Evolutionary conservation across 2,329 filamentous ascomycete genomes (phyloP), one percentile per base, ranked within the genome.

Genomic region (Fusarium xylarioides): DNA sequence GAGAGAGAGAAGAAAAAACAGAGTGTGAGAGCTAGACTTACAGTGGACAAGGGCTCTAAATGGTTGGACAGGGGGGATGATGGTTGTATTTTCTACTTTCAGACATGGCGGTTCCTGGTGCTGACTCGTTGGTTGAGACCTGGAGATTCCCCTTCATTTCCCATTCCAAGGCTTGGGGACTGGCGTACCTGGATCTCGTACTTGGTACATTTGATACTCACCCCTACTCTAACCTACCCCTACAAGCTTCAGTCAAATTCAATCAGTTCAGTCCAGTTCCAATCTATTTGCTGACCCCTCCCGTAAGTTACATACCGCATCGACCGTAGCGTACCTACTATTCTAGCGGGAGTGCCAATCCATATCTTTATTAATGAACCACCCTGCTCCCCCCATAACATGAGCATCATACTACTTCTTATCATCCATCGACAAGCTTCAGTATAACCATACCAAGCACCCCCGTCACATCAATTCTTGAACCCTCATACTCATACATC

Each of bases 261-360:
- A 14, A 38, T 53, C 19, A 38, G 23, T 38, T 53, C 50, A 38
- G 50, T 23, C 30, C 46, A 37, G 49, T 21, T 67, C 63, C 64
- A 74, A 74, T 75, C 63, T 76, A 70, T 66, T 76, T 75, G 65
- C 74, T 76, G 63, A 75, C 74, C 74, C 74, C 74, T 71, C 69
- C 74, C 74, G 63, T 66, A 57, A 47, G 54, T 47, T 47, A 59
- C 50, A 56, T 52, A 59, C 53, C 55, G 55, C 46, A 47, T 44
- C 44, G 38, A 66, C 46, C 46, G 49, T 37, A 43, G 46, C 44
- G 46, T n/a, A 49, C 19, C 26, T 47, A 30, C 12, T 66, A 52
- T 60, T 62, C 61, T 65, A 56, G 63, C 28, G 35, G 46, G 65
- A 63, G 43, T 52, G 52, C 40, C 23, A 38, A 28, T 40, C 50